Percentiles rank a stretch among this genome's conserved stretches.
Conservation (phyloP, 78 protist species). For the Speleostelium caveatum region DNA sequence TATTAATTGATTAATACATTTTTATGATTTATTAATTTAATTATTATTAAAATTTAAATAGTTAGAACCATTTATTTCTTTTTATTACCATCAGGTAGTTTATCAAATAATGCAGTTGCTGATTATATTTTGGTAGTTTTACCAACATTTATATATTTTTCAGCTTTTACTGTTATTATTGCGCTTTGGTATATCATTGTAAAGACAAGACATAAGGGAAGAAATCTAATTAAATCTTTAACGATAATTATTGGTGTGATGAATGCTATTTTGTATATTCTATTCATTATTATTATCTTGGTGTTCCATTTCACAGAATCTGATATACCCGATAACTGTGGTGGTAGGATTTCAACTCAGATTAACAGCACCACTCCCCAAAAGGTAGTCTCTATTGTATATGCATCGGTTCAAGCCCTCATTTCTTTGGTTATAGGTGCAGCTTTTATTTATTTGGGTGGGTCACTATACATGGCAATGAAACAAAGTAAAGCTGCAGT, state of each 20-base stretch:
- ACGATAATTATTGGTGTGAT: background rate
- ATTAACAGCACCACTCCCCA: background rate
- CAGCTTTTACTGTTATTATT: background rate
- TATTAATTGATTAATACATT: too few species aligned
- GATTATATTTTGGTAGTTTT: constrained; percentile 52
- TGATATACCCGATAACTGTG: constrained; percentile 2
- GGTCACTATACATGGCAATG: background rate
- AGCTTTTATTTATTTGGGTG: constrained; percentile 3
- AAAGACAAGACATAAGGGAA: background rate
- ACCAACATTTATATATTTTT: too few species aligned
- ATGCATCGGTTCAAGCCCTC: constrained; percentile 17
- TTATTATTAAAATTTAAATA: too few species aligned
- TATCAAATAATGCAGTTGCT: constrained; percentile 4
- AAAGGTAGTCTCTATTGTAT: background rate
- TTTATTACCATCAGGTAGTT: constrained; percentile 25
- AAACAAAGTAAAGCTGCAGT: background rate
- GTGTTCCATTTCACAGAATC: constrained; percentile 26
- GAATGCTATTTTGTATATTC: constrained; percentile 12
- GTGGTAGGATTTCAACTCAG: background rate
- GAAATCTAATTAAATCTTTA: background rate
- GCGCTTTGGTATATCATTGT: constrained; percentile 43
- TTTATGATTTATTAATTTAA: too few species aligned
- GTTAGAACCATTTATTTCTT: constrained; percentile 32
- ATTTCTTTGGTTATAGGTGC: constrained; percentile 4
- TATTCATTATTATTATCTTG: constrained; percentile 31